Evolutionary conservation across 768 basidiomycete genomes (phyloP).

Genomic region (Boletus tylopilopsis): DNA sequence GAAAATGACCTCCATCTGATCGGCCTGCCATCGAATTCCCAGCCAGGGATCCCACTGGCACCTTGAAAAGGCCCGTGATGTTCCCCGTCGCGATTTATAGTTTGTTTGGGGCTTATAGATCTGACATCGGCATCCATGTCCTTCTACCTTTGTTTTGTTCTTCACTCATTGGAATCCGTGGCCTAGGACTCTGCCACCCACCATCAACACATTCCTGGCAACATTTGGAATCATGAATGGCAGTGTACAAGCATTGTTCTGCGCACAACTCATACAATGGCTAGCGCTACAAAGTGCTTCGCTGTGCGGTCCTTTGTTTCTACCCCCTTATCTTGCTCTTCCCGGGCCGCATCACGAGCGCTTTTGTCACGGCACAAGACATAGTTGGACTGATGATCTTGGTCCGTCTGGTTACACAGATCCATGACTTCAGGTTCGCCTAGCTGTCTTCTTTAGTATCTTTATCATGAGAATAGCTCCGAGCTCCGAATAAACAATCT

Average conservation of each 20-base stretch:
- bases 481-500: conserved; percentile 49
- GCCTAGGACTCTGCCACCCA: conserved; percentile 39
- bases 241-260: neutral
- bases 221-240: conserved; percentile 36
- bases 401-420: conserved; percentile 30
- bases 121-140: conserved; percentile 36
- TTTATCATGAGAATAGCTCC: conserved; percentile 49
- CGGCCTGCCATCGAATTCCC: neutral
- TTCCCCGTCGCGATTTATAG: conserved; percentile 42
- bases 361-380: conserved; percentile 30
- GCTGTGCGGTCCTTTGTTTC: conserved; percentile 35
- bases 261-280: neutral
- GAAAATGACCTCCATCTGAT: conserved; percentile 7
- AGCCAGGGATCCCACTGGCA: too few relatives aligned
- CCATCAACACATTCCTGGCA: conserved; percentile 39
- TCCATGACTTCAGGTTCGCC: neutral
- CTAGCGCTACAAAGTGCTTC: conserved; percentile 37
- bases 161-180: conserved; percentile 40
- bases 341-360: conserved; percentile 45
- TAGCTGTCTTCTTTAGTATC: conserved; percentile 49
- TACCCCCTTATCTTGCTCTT: conserved; percentile 40
- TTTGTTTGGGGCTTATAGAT: conserved; percentile 39
- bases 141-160: conserved; percentile 44
- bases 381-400: conserved; percentile 36
- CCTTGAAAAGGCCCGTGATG: conserved; percentile 32